A percentile compares a stretch with the other conserved stretches of the same genome.
phyloP scores from a whole-genome alignment of 345 rosid genomes.

The Aurinia saxatilis region DNA sequence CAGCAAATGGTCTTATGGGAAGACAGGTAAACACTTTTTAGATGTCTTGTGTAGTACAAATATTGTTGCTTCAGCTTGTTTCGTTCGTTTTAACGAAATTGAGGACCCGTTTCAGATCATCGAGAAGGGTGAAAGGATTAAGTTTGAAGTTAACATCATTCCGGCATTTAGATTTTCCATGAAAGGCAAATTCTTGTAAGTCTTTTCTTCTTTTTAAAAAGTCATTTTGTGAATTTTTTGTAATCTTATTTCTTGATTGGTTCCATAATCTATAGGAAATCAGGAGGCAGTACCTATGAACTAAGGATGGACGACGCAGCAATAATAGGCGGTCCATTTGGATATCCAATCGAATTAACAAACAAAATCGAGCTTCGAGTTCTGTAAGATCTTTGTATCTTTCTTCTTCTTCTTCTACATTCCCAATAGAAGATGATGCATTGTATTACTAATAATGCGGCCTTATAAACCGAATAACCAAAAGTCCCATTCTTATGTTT shows the following conservation, averaged over 20 bases:
- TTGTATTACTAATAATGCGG: not conserved
- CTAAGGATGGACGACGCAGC: slow-evolving; percentile 81
- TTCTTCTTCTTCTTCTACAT: not conserved
- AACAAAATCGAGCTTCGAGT: slow-evolving; percentile 50
- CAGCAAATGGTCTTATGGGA: slow-evolving; percentile 95
- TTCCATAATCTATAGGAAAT: slow-evolving; percentile 40
- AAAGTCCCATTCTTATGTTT: not conserved
- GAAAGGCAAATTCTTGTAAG: slow-evolving; percentile 69
- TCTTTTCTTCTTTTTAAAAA: not conserved
- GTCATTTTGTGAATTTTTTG: not conserved
- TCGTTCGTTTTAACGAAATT: not conserved
- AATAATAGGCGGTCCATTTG: slow-evolving; percentile 65
- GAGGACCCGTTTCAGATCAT: slow-evolving; percentile 41
- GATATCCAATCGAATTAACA: slow-evolving; percentile 66
- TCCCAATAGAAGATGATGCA: not conserved
- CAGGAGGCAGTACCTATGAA: slow-evolving; percentile 34
- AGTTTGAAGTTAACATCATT: slow-evolving; percentile 60
- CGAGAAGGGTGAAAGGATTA: slow-evolving; percentile 48
- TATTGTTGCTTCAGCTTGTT: not conserved
- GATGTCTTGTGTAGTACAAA: not conserved
- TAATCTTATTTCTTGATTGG: slow-evolving; percentile 3
- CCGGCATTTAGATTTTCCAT: slow-evolving; percentile 83
- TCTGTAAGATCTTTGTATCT: slow-evolving; percentile 61
- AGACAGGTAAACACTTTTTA: slow-evolving; percentile 44
- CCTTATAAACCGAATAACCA: not conserved